A percentile compares a stretch with the other conserved stretches of the same genome.
phyloP scores from a whole-genome alignment of 768 basidiomycete genomes.

The Mycena galericulata region DNA sequence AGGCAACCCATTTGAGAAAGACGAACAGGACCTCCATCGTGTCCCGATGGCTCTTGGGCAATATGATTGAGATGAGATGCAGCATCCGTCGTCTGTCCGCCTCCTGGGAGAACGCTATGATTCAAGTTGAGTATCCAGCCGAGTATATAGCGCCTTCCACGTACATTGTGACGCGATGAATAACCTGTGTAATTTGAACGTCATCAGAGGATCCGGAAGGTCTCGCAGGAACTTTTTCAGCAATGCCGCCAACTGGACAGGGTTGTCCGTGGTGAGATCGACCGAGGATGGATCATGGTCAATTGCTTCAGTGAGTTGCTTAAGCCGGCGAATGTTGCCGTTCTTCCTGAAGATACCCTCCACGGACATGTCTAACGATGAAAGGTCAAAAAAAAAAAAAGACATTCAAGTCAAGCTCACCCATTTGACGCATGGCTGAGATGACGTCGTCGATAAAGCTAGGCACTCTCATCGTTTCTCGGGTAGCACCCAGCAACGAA shows the following conservation, averaged over 20 bases:
- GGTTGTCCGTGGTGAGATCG: conserved; percentile 93
- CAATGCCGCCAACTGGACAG: conserved; percentile 95
- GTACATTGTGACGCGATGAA: conserved; percentile 90
- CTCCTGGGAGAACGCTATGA: conserved; percentile 76
- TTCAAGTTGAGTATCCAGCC: conserved; percentile 10
- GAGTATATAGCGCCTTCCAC: conserved; percentile 43
- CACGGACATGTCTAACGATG: conserved; percentile 89
- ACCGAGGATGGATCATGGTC: conserved; percentile 95
- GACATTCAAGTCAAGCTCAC: conserved; percentile 57
- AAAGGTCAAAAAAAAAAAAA: conserved; percentile 4
- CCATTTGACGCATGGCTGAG: conserved; percentile 99
- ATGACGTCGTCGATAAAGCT: conserved; percentile 99
- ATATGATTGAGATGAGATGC: conserved; percentile 85
- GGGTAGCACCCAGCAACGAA: conserved; percentile 90
- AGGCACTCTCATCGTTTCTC: conserved; percentile 87
- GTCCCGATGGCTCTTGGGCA: conserved; percentile 95
- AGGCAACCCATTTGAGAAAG: conserved; percentile 99
- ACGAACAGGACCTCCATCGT: conserved; percentile 98
- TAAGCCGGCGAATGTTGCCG: conserved; percentile 94
- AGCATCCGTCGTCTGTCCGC: conserved; percentile 86
- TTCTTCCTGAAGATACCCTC: conserved; percentile 99
- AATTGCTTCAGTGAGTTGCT: conserved; percentile 91
- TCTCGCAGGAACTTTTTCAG: conserved; percentile 98
- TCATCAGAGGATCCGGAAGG: conserved; percentile 95
- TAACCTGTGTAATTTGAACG: conserved; percentile 91